Percentiles rank a stretch among this genome's conserved stretches.
Evolutionary conservation across 805 yeast genomes (phyloP).

Genomic region (Clavispora carvajalis): DNA sequence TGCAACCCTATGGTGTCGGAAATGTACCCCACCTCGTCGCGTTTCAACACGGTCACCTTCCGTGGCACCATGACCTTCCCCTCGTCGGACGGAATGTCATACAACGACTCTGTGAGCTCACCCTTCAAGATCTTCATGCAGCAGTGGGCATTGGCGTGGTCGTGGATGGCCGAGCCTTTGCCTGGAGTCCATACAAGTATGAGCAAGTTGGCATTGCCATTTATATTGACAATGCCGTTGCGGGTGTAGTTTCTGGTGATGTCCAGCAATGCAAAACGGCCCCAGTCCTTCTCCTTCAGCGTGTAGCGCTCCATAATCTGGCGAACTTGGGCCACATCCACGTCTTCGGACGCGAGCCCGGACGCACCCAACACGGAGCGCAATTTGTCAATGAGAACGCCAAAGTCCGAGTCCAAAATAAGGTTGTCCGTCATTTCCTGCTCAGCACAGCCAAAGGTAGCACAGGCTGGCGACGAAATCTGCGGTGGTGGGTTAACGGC

Average conservation of each 20-base stretch:
- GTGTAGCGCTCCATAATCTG: constrained; percentile 43
- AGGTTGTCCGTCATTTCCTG: constrained; percentile 15
- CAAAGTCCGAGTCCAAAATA: constrained; percentile 13
- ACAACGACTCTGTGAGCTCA: constrained; percentile 50
- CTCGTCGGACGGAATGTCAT: constrained; percentile 41
- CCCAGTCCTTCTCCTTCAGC: constrained; percentile 53
- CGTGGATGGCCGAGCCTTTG: constrained; percentile 60
- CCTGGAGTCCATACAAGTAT: constrained; percentile 70
- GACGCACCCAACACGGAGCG: constrained; percentile 23
- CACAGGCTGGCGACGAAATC: constrained; percentile 3
- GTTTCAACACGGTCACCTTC: constrained; percentile 22
- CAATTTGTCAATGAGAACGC: constrained; percentile 23
- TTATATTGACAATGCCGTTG: constrained; percentile 72
- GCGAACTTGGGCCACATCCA: constrained; percentile 46
- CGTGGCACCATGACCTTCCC: constrained; percentile 19
- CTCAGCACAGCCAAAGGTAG: constrained; percentile 14
- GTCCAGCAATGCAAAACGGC: constrained; percentile 51
- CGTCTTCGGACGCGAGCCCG: constrained; percentile 41
- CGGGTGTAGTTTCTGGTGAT: constrained; percentile 46
- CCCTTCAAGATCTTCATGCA: constrained; percentile 67
- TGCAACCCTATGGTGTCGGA: constrained; percentile 64
- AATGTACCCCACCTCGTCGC: constrained; percentile 57
- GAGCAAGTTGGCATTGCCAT: constrained; percentile 63
- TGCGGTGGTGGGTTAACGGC: not conserved
- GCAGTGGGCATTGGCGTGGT: constrained; percentile 75